Evolutionary conservation across 2,329 filamentous ascomycete species (phyloP), one percentile per base, ranked within the genome.

Genomic region (Penicillium sp.): DNA sequence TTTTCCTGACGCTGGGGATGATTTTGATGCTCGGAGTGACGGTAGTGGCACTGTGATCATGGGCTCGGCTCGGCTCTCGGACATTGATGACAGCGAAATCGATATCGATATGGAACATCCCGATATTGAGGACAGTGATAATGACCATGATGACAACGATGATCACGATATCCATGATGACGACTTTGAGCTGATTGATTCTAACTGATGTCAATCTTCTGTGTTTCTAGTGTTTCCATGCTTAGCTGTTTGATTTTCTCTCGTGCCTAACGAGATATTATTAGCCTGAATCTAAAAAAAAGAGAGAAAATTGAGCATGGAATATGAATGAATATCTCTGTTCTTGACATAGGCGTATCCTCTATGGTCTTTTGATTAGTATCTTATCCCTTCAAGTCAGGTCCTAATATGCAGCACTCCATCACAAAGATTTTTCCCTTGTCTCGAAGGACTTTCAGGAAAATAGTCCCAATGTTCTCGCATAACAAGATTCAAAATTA

Each of bases 21-120:
- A 65, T 7, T 57, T 62, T 10, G 67, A 67, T 15, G 61, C 63
- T 13, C 62, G 66, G 12, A 73, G 73, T 42, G 68, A 70, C 13
- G 67, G 68, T 28, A 59, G 57, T 45, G 65, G 56, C 28, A 72
- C 70, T 9, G 58, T 69, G 50, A 50, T 66, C n/a, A 55, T 65
- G 57, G 65, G 30, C 13, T 58, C 65, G 9, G 30, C 53, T 12
- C 49, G 45, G 15, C 47, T 58, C 10, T 58, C 57, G 12, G 65
- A 59, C 42, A 55, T 68, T 22, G 64, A 69, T 54, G 19, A 54
- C 22, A 9, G 28, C 15, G 33, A 54, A 9, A 15, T 38, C 17
- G 65, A 57, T 40, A 53, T 68, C 15, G 64, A 69, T 26, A 47
- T 63, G 37, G 44, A 63, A 17, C 37, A 59, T 26, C 37, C 60